phyloP scores from a whole-genome alignment of 2,329 filamentous ascomycete species.

The Trichoderma sp. region DNA sequence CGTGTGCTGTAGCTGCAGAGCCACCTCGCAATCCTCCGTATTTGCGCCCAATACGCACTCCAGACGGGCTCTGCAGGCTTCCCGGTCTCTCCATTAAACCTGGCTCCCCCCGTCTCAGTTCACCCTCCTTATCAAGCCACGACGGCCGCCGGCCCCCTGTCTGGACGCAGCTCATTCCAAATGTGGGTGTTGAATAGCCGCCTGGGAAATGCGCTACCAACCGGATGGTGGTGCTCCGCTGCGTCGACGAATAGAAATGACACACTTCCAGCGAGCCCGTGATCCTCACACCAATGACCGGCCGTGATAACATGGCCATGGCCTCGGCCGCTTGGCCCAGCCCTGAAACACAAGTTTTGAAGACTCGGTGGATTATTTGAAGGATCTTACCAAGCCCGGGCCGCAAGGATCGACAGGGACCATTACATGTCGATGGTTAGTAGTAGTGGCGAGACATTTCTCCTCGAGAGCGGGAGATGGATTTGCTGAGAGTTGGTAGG shows the following conservation, averaged over 20 bases:
- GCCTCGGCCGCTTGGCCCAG: neutral
- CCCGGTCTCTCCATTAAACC: neutral
- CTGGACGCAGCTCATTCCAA: constrained; percentile 8
- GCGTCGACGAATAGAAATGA: constrained; percentile 1
- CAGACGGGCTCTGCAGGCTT: neutral
- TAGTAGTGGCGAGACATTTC: neutral
- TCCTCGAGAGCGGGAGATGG: neutral
- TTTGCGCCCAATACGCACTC: neutral
- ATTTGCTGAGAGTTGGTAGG: neutral
- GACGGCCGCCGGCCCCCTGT: constrained; percentile 11
- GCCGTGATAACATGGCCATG: neutral
- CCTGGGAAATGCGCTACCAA: constrained; percentile 7
- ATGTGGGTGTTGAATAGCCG: constrained; percentile 16
- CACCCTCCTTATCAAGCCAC: neutral
- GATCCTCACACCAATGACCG: neutral
- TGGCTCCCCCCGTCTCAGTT: neutral
- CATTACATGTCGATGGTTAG: too few relatives aligned
- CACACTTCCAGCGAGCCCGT: neutral
- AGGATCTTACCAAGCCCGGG: neutral
- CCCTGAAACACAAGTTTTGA: neutral
- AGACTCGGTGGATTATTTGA: neutral
- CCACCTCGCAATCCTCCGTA: neutral
- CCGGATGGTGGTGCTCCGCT: constrained; percentile 4
- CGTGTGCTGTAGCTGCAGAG: neutral
- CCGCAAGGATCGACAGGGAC: neutral